Percentiles rank a stretch among this genome's conserved stretches.
Conservation (phyloP, 1,284 basidiomycete species). For the Boletus holoroseus region DNA sequence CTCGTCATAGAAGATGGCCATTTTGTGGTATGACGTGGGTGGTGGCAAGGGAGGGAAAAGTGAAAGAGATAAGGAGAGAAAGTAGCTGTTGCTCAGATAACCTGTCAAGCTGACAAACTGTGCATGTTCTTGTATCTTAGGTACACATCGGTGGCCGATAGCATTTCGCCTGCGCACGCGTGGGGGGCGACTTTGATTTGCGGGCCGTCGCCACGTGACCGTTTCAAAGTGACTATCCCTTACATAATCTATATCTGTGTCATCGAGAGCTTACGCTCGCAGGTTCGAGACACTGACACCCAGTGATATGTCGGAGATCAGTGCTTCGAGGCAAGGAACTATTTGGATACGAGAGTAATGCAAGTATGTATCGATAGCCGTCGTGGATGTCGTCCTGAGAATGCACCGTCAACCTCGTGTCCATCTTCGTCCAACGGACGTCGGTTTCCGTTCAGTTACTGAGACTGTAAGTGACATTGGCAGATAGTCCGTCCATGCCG, state of each 20-base stretch:
- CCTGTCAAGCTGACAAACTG: background rate
- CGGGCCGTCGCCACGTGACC: background rate
- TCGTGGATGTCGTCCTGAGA: background rate
- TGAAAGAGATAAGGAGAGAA: background rate
- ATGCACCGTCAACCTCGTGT: too few relatives aligned
- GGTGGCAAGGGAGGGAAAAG: background rate
- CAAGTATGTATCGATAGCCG: background rate
- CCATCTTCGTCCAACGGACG: too few relatives aligned
- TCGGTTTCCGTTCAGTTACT: too few relatives aligned
- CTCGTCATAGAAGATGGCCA: slow-evolving; percentile 38
- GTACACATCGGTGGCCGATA: background rate
- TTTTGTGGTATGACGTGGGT: slow-evolving; percentile 8
- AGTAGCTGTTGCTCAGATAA: background rate
- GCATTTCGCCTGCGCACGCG: background rate
- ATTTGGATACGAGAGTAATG: background rate
- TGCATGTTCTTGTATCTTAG: background rate
- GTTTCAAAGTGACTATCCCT: too few relatives aligned
- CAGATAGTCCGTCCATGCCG: too few relatives aligned
- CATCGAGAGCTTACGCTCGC: background rate
- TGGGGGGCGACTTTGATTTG: background rate
- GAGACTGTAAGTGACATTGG: too few relatives aligned
- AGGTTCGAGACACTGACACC: background rate
- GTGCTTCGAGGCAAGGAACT: background rate
- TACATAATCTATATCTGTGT: background rate
- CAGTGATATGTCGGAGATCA: background rate